Base-by-base conservation (phyloP, 352 stramenopile species). In the Elongisporangium anandrum region DNA sequence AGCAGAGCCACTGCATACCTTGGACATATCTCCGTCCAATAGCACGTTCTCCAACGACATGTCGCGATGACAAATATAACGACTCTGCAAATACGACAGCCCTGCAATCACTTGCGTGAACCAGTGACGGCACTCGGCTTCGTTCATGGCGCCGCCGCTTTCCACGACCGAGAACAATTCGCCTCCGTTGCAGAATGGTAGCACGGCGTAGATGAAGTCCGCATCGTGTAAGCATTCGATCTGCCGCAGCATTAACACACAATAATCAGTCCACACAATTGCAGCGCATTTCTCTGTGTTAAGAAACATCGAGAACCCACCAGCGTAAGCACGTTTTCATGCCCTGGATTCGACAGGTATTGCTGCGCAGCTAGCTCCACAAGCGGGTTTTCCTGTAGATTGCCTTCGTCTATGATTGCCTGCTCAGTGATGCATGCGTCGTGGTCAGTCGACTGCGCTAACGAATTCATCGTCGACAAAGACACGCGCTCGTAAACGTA, bases 41-140 rank as follows among this genome's bases (percentile, higher is more conserved):
- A 95, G 61, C 17, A 94, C 83, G 58, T 94, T 94, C 68, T 94
- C 85, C 56, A 94, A 60, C 57, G 85, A 94, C 82, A 95, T 95
- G 68, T 95, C 85, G 51, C 85, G 85, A 65, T 95, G 85, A 65
- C 81, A 92, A 73, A 92, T 93, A 69, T 87, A 92, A 57, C 75
- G 79, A 51, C 80, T 91, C 61, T 95, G 85, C 41, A 95, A 52
- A 59, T 90, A 95, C 13, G 85, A 92, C 29, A 94, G 60, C 0
- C 85, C 85, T 3, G 80, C 77, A 6, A 94, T 66, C 29, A 94
- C 80, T 73, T 94, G 85, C 17, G 75, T 79, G 70, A 94, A 94
- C 85, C 85, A 94, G 64, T 92, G 81, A 26, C 83, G 83, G 56
- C 81, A 88, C 53, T 93, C 81, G 1, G 57, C 56, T 61, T 93